Conservation (phyloP, 1,139 yeast genomes). For the Torulaspora pretoriensis region DNA sequence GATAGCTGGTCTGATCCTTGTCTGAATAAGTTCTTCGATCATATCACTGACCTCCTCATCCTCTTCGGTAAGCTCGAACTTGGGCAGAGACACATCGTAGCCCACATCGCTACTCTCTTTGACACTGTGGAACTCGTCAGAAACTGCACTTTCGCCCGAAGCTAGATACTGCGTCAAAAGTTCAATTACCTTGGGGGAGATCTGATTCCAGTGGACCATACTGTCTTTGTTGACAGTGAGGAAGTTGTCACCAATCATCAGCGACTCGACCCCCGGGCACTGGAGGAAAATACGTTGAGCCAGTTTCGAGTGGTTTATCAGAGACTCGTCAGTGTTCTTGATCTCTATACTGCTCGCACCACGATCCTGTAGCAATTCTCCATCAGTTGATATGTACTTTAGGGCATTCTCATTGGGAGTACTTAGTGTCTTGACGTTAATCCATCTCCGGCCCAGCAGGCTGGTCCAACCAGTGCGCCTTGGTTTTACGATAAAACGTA, state of each 20-base stretch:
- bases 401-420: conserved; percentile 94
- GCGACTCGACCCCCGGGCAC: conserved; percentile 77
- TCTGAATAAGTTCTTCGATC: conserved; percentile 89
- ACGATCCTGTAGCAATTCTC: conserved; percentile 49
- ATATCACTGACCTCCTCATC: conserved; percentile 64
- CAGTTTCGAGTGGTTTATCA: conserved; percentile 63
- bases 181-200: conserved; percentile 86
- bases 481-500: not conserved
- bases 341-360: conserved; percentile 58
- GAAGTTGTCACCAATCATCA: conserved; percentile 85
- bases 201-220: conserved; percentile 60
- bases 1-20: conserved; percentile 92
- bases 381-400: conserved; percentile 71
- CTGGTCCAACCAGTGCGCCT: not conserved
- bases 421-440: conserved; percentile 52
- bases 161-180: conserved; percentile 79
- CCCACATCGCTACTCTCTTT: conserved; percentile 35
- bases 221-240: conserved; percentile 76
- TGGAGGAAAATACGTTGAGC: conserved; percentile 70
- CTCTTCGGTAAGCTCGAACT: conserved; percentile 38
- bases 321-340: conserved; percentile 55
- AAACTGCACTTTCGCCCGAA: conserved; percentile 62
- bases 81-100: conserved; percentile 31
- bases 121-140: conserved; percentile 32
- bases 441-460: conserved; percentile 17